A percentile compares a stretch with the other conserved stretches of the same genome.
Evolutionary conservation across 75 land plant species (phyloP).

Genomic region (Cunninghamia lanceolata): DNA sequence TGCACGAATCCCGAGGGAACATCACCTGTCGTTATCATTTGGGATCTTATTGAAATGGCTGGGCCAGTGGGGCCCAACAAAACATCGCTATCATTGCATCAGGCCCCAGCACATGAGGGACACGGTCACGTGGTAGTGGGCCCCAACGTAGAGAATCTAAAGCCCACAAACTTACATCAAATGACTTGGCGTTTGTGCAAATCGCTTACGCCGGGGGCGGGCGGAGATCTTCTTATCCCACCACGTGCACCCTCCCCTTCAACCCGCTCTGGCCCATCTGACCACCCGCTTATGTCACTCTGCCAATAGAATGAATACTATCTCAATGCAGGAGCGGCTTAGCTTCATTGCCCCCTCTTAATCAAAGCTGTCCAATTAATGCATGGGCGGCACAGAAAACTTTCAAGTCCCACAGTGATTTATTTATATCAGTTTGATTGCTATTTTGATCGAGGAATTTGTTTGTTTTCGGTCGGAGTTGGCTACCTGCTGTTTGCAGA

Average conservation of each 20-base stretch:
- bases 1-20: neutral
- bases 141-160: neutral
- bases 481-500: too few relatives aligned
- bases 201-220: constrained; percentile 3
- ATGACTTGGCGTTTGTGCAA: constrained; percentile 5
- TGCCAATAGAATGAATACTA: too few relatives aligned
- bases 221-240: neutral
- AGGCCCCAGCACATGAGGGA: neutral
- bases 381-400: neutral
- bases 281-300: neutral
- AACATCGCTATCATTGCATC: neutral
- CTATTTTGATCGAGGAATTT: neutral
- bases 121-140: constrained; percentile 10
- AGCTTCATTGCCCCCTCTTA: too few relatives aligned
- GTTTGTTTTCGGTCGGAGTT: too few relatives aligned
- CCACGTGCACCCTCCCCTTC: neutral
- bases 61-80: neutral
- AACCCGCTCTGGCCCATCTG: neutral
- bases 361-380: neutral
- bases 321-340: too few relatives aligned
- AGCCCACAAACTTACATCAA: neutral
- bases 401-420: neutral
- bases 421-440: neutral
- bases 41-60: neutral
- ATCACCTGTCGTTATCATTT: neutral